Conservation (phyloP, 805 yeast species). For the Kurtzmaniella cleridarum region DNA sequence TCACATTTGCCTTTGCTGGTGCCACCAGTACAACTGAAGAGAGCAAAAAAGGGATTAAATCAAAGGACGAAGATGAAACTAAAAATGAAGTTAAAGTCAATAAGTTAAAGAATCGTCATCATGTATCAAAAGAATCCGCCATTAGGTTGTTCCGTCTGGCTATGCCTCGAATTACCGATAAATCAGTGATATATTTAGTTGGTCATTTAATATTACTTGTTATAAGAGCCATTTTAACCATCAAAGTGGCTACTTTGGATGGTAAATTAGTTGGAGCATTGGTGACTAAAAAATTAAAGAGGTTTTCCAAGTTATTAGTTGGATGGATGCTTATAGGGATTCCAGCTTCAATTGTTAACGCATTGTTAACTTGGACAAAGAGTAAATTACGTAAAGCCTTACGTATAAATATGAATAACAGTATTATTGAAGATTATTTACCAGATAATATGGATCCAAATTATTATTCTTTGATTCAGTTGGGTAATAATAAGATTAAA, state of each 20-base stretch:
- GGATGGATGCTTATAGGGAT: constrained; percentile 82
- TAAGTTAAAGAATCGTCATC: constrained; percentile 15
- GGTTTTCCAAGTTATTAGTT: constrained; percentile 56
- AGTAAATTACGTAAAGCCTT: constrained; percentile 52
- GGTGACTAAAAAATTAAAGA: constrained; percentile 61
- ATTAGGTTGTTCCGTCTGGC: constrained; percentile 28
- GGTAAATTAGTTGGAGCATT: constrained; percentile 80
- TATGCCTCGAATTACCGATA: constrained; percentile 24
- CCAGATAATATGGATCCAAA: constrained; percentile 67
- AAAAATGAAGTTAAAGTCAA: constrained; percentile 6
- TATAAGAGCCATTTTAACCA: constrained; percentile 64
- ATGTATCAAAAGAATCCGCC: constrained; percentile 25
- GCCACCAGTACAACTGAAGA: constrained; percentile 22
- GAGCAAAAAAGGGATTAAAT: neutral
- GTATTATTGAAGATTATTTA: constrained; percentile 64
- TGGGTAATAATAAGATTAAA: constrained; percentile 43
- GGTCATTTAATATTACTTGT: constrained; percentile 58
- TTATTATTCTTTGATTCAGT: constrained; percentile 66
- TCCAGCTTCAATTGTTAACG: constrained; percentile 79
- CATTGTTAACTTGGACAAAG: constrained; percentile 59
- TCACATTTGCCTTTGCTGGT: constrained; percentile 39
- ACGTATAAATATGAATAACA: constrained; percentile 58
- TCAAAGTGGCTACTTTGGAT: constrained; percentile 81
- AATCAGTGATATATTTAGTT: constrained; percentile 31
- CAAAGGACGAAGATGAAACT: constrained; percentile 4